phyloP scores from a whole-genome alignment of 2,329 filamentous ascomycete genomes.

The Colletotrichum horii region DNA sequence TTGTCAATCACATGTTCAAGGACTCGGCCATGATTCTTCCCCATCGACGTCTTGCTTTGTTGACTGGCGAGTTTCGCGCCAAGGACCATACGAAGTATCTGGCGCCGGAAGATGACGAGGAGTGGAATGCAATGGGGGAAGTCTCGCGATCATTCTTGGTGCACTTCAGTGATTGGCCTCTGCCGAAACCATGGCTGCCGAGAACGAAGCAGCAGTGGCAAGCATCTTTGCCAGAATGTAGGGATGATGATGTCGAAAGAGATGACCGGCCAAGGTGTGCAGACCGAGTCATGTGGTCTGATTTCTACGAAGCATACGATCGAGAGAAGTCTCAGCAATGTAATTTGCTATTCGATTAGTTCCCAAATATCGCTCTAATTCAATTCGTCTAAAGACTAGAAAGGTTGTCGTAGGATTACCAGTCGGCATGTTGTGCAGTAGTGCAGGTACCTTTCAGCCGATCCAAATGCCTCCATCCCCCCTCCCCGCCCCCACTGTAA shows the following conservation, averaged over 20 bases:
- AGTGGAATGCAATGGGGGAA: conserved; percentile 60
- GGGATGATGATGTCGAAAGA: neutral
- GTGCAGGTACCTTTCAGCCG: too few species aligned
- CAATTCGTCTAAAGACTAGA: too few species aligned
- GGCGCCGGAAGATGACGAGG: conserved; percentile 52
- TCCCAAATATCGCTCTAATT: too few species aligned
- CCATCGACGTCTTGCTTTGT: conserved; percentile 64
- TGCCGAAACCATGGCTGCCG: conserved; percentile 61
- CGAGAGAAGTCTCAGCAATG: neutral
- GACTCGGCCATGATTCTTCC: conserved; percentile 65
- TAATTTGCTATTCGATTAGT: too few species aligned
- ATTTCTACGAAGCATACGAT: neutral
- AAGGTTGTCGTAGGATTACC: too few species aligned
- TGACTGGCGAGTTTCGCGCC: conserved; percentile 66
- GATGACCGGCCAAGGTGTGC: neutral
- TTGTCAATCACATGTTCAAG: conserved; percentile 67
- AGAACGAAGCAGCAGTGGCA: neutral
- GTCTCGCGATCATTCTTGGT: conserved; percentile 67
- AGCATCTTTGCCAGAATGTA: neutral
- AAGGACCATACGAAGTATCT: conserved; percentile 49
- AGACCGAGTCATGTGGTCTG: neutral
- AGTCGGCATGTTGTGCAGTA: too few species aligned
- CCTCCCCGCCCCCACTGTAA: too few species aligned
- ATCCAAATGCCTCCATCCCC: too few species aligned
- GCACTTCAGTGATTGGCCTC: conserved; percentile 75